phyloP scores from a whole-genome alignment of 345 rosid species.

The Populus deltoides region DNA sequence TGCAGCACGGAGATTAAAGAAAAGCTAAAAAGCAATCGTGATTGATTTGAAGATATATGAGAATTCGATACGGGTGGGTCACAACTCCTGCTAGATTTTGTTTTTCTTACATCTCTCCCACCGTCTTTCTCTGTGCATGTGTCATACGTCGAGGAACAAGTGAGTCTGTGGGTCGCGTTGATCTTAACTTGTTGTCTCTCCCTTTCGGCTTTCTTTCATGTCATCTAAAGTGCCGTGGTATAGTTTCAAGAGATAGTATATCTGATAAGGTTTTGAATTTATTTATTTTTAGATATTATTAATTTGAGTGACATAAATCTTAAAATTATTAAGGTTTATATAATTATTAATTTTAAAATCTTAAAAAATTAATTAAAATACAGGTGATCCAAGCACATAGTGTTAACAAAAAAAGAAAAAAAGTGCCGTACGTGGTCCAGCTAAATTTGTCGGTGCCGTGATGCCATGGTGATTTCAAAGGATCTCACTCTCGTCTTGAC shows the following conservation, averaged over 20 bases:
- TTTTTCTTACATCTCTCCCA: not conserved
- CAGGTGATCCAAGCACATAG: too few relatives aligned
- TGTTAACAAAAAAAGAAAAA: too few relatives aligned
- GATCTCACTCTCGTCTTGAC: not conserved
- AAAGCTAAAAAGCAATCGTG: too few relatives aligned
- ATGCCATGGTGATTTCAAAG: not conserved
- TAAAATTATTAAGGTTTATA: too few relatives aligned
- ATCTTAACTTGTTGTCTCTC: not conserved
- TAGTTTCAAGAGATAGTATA: too few relatives aligned
- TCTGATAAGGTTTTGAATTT: too few relatives aligned
- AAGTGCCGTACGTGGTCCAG: slow-evolving; percentile 2
- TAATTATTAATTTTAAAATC: too few relatives aligned
- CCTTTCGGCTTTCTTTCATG: not conserved
- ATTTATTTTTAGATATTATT: too few relatives aligned
- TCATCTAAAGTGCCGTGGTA: not conserved
- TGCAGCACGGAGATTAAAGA: too few relatives aligned
- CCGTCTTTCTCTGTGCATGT: not conserved
- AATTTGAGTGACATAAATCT: too few relatives aligned
- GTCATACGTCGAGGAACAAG: not conserved
- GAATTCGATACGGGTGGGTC: slow-evolving; percentile 1
- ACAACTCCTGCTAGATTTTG: not conserved
- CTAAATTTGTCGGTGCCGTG: slow-evolving; percentile 13
- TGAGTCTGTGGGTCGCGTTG: slow-evolving; percentile 7
- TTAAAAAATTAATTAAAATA: too few relatives aligned
- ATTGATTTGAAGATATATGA: too few relatives aligned